Base-by-base conservation (phyloP, 768 basidiomycete species). In the Lactarius vividus region DNA sequence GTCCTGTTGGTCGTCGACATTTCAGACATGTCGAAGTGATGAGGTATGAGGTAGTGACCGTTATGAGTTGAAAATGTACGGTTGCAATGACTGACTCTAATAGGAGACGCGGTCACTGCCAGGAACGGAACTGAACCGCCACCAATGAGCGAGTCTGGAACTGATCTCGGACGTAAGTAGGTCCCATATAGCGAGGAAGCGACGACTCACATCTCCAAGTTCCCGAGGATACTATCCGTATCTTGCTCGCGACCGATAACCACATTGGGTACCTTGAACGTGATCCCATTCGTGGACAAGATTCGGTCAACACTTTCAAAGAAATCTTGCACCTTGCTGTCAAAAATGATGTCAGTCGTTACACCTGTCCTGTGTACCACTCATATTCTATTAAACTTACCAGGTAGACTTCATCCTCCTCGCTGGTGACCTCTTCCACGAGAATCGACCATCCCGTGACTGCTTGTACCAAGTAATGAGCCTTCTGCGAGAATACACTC, bases 371-470 rank as follows among this genome's bases (percentile, higher is more conserved):
- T 28, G 60, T 54, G 46, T 16, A 46, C 42, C 59, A 62, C 58
- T 62, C 63, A 65, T 64, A 33, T 29, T 20, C 57, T 29, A 44
- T 42, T n/a, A 33, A 20, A 28, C 31, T 1, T 23, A 13, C 15
- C 66, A 96, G 94, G 96, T 98, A 62, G 97, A 99, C 78, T 93
- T 98, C 74, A 83, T 99, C 53, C 85, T 99, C 10, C 86, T 98
- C 8, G 96, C 90, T 16, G 97, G 97, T 9, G 97, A 99, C 75
- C 80, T 99, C 4, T 99, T 99, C 74, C 97, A 99, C 75, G 97
- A 99, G 73, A 99, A 98, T 76, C 86, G 94, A 67, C 97, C 97
- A 0, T 92, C 92, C 33, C 80, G 96, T 69, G 92, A 94, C 60
- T 91, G 91, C 69, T 76, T 98, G 35, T 96, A 96, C 77, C 87